phyloP scores from a whole-genome alignment of 805 yeast genomes.

The Starmerella potacharoeniae region DNA sequence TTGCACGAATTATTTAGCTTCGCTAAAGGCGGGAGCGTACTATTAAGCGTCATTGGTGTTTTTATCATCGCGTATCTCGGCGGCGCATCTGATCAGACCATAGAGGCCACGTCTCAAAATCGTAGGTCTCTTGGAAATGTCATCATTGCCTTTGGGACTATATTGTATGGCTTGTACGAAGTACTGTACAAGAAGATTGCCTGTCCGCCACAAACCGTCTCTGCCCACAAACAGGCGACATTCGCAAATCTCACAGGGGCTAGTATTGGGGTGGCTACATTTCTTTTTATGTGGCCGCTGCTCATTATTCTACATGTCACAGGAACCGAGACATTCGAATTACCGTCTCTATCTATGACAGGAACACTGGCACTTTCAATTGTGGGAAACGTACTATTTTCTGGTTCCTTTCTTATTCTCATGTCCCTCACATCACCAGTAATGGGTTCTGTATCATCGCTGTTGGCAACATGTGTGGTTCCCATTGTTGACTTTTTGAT shows the following conservation, averaged over 20 bases:
- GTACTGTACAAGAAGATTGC: slow-evolving; percentile 64
- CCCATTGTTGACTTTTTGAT: slow-evolving; percentile 64
- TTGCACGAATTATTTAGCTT: slow-evolving; percentile 54
- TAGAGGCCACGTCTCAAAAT: slow-evolving; percentile 34
- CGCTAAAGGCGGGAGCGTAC: slow-evolving; percentile 55
- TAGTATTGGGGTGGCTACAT: slow-evolving; percentile 49
- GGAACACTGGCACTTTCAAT: slow-evolving; percentile 42
- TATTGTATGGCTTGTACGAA: slow-evolving; percentile 71
- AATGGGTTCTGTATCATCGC: slow-evolving; percentile 51
- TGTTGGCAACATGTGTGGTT: slow-evolving; percentile 67
- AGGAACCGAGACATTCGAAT: slow-evolving; percentile 47
- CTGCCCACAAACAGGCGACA: slow-evolving; percentile 59
- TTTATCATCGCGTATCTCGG: slow-evolving; percentile 56
- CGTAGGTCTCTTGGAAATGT: slow-evolving; percentile 57
- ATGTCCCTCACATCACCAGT: slow-evolving; percentile 84
- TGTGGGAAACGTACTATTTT: slow-evolving; percentile 52
- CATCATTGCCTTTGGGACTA: slow-evolving; percentile 61
- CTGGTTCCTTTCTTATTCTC: slow-evolving; percentile 59
- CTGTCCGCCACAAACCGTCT: slow-evolving; percentile 62
- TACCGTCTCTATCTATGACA: slow-evolving; percentile 39
- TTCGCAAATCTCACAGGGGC: slow-evolving; percentile 72
- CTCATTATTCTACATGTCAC: slow-evolving; percentile 40
- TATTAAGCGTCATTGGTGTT: slow-evolving; percentile 64
- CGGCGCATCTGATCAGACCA: slow-evolving; percentile 21
- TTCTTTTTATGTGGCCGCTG: slow-evolving; percentile 38